These are phyloP conservation scores for Pyrenopolyporus hunteri DNA, from an alignment of 495 filamentous ascomycete species.

Conservation along the genomic window DNA sequence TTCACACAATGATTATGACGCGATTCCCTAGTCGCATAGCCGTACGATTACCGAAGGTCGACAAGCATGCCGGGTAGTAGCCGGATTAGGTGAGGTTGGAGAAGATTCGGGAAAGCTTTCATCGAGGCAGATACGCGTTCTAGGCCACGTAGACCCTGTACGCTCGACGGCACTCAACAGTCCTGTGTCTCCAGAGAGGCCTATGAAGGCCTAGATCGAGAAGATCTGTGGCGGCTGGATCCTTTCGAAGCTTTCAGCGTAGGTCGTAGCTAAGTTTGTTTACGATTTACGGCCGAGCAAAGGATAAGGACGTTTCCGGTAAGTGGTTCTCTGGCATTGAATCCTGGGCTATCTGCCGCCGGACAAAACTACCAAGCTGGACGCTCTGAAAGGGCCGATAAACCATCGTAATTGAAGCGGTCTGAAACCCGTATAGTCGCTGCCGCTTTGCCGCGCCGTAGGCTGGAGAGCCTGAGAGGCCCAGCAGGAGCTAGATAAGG, in stretches of 20 bases:
- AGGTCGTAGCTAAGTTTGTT: conserved; percentile 31
- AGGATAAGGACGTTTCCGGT: conserved; percentile 20
- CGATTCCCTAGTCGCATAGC: conserved; percentile 24
- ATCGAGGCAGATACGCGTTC: conserved; percentile 31
- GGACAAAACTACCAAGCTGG: conserved; percentile 3
- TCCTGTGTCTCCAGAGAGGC: conserved; percentile 29
- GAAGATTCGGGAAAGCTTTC: conserved; percentile 24
- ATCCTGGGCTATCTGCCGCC: conserved; percentile 5
- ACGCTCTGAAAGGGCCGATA: conserved; percentile 34
- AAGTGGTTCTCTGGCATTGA: conserved; percentile 5
- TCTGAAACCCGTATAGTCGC: conserved; percentile 36
- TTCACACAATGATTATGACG: conserved; percentile 33
- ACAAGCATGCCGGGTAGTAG: conserved; percentile 30
- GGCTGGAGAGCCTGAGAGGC: conserved; percentile 22
- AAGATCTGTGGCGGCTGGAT: conserved; percentile 20
- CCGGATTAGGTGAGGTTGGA: conserved; percentile 31
- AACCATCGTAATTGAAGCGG: conserved; percentile 35
- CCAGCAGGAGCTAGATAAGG: conserved; percentile 17
- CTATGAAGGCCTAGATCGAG: conserved; percentile 35
- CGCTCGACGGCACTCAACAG: conserved; percentile 34
- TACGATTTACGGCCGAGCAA: conserved; percentile 37
- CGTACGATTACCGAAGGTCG: conserved; percentile 23
- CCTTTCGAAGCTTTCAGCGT: conserved; percentile 12
- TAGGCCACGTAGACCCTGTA: conserved; percentile 41
- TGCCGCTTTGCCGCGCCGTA: conserved; percentile 30